Percentiles rank a stretch among this genome's conserved stretches.
phyloP scores from a whole-genome alignment of 352 stramenopile species.

The Phytophthora tentaculata region DNA sequence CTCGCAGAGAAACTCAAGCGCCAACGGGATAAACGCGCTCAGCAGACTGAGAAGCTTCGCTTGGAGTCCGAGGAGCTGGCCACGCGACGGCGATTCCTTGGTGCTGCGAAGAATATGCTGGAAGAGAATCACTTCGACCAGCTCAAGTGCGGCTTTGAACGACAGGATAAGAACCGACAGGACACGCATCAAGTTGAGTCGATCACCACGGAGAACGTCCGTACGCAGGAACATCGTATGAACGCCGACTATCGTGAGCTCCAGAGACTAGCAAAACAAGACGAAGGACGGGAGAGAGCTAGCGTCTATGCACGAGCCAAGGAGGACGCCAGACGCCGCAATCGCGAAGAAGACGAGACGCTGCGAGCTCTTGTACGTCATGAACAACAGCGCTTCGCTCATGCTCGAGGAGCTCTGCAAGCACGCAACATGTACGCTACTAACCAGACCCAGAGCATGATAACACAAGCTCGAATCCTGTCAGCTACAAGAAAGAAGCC shows the following conservation, averaged over 20 bases:
- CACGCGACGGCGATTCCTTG: constrained; percentile 85
- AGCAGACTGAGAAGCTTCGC: constrained; percentile 56
- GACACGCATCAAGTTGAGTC: constrained; percentile 46
- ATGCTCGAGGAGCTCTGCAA: constrained; percentile 65
- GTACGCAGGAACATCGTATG: constrained; percentile 46
- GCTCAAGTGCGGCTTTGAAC: constrained; percentile 72
- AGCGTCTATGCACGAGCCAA: constrained; percentile 41
- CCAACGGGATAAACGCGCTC: constrained; percentile 55
- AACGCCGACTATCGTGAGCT: constrained; percentile 47
- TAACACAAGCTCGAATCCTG: constrained; percentile 35
- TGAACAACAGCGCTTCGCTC: constrained; percentile 59
- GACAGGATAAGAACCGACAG: constrained; percentile 62
- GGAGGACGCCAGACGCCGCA: constrained; percentile 41
- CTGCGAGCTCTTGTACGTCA: constrained; percentile 64
- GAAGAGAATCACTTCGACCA: constrained; percentile 84
- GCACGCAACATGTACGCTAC: constrained; percentile 76
- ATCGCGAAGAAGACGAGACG: constrained; percentile 68
- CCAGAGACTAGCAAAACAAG: constrained; percentile 19
- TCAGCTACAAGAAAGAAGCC: constrained; percentile 18
- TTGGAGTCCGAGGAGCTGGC: constrained; percentile 68
- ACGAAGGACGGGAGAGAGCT: constrained; percentile 28
- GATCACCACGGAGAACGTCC: constrained; percentile 57
- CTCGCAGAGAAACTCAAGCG: constrained; percentile 77
- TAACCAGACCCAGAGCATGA: constrained; percentile 48
- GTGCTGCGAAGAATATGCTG: constrained; percentile 84